These are phyloP conservation scores for Exsudoporus frostii DNA, from an alignment of 768 basidiomycete species.

Conservation along the genomic window DNA sequence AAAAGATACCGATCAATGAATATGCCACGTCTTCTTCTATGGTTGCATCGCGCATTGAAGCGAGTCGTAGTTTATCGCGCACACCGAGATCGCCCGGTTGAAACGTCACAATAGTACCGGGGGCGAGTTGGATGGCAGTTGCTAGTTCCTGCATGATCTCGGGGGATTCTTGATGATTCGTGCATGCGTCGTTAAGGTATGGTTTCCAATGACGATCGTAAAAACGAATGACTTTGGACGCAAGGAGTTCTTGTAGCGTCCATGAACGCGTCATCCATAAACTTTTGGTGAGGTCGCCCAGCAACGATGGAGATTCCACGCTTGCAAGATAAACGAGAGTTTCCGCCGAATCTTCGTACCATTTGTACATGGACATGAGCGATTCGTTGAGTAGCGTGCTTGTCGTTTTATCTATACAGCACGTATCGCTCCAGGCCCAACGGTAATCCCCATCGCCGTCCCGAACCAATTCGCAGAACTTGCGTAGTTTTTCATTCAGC, in stretches of 20 bases:
- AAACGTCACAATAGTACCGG: neutral
- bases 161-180: slow-evolving; percentile 11
- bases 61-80: neutral
- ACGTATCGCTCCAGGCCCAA: neutral
- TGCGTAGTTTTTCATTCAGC: neutral
- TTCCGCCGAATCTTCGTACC: neutral
- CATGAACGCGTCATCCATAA: slow-evolving; percentile 10
- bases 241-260: slow-evolving; percentile 13
- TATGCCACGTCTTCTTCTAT: neutral
- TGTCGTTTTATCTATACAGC: neutral
- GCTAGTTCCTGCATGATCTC: slow-evolving; percentile 9
- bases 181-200: neutral
- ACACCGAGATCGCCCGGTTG: neutral
- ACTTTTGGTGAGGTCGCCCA: neutral
- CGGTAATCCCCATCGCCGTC: neutral
- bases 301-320: neutral
- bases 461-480: neutral
- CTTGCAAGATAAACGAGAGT: neutral
- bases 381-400: neutral
- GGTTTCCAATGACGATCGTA: slow-evolving; percentile 7
- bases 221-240: slow-evolving; percentile 11
- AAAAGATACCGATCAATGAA: neutral
- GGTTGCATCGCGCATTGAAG: neutral
- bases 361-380: neutral
- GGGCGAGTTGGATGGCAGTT: slow-evolving; percentile 1